These are phyloP conservation scores for Teunomyces panamensis DNA, from an alignment of 805 yeast genomes.

Conservation along the genomic window DNA sequence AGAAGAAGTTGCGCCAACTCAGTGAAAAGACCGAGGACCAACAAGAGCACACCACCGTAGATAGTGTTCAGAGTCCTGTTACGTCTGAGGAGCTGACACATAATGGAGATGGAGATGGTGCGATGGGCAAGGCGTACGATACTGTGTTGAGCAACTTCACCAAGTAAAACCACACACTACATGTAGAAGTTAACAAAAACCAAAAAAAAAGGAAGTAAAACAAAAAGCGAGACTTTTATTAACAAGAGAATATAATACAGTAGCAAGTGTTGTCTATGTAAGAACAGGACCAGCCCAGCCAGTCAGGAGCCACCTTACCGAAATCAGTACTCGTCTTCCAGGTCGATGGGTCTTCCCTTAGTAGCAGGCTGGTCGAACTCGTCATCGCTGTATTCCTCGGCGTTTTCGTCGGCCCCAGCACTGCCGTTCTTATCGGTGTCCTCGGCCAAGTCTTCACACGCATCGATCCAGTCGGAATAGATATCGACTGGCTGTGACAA, in stretches of 20 bases:
- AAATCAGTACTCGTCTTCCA: slow-evolving; percentile 27
- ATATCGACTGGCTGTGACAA: slow-evolving; percentile 90
- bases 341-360: slow-evolving; percentile 20
- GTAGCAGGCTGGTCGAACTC: slow-evolving; percentile 19
- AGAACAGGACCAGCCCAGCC: background rate
- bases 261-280: too few relatives aligned
- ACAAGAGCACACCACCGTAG: background rate
- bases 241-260: slow-evolving; percentile 1
- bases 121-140: slow-evolving; percentile 19
- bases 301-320: background rate
- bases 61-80: background rate
- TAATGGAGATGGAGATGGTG: slow-evolving; percentile 7
- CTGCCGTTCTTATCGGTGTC: slow-evolving; percentile 40
- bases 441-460: slow-evolving; percentile 84
- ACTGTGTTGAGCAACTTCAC: slow-evolving; percentile 13
- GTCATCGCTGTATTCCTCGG: slow-evolving; percentile 35
- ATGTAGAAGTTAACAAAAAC: too few relatives aligned
- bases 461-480: slow-evolving; percentile 97
- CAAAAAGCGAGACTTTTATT: background rate
- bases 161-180: background rate
- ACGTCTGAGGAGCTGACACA: background rate
- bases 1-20: slow-evolving; percentile 7
- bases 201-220: too few relatives aligned
- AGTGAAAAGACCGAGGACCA: background rate
- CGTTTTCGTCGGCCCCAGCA: slow-evolving; percentile 20